Percentiles rank a stretch among this genome's conserved stretches.
phyloP scores from a whole-genome alignment of 2,329 filamentous ascomycete species.

The Westerdykella sp. region DNA sequence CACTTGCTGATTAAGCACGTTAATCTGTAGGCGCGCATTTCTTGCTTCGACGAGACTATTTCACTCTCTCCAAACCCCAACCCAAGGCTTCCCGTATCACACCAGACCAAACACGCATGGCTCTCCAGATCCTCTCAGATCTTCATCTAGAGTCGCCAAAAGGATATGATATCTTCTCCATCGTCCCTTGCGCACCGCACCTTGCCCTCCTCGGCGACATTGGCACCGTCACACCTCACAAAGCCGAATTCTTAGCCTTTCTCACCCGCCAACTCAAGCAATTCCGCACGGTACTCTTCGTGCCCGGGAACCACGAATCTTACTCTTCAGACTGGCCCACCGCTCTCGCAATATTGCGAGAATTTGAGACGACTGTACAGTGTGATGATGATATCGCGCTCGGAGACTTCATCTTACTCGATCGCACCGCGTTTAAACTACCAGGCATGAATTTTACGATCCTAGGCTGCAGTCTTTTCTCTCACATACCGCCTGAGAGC shows the following conservation, averaged over 20 bases:
- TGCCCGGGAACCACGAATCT: constrained; percentile 13
- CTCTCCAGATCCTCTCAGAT: constrained; percentile 10
- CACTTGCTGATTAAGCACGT: too few relatives aligned
- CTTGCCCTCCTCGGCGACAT: constrained; percentile 13
- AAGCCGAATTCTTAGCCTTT: constrained; percentile 8
- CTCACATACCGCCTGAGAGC: not conserved
- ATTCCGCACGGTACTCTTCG: constrained; percentile 9
- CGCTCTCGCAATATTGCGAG: not conserved
- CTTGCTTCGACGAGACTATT: too few relatives aligned
- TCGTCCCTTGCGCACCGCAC: constrained; percentile 3
- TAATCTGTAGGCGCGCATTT: too few relatives aligned
- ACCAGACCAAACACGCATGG: not conserved
- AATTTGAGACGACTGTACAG: constrained; percentile 5
- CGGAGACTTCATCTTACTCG: constrained; percentile 10
- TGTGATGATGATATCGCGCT: not conserved
- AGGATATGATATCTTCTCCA: constrained; percentile 2
- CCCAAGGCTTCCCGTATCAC: too few relatives aligned
- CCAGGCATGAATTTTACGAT: constrained; percentile 6
- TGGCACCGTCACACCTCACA: constrained; percentile 1
- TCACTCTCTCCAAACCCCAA: too few relatives aligned
- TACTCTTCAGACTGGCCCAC: constrained; percentile 2
- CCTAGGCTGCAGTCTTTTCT: constrained; percentile 13
- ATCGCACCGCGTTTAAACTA: constrained; percentile 5
- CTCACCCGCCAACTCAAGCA: constrained; percentile 6
- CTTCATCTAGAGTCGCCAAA: constrained; percentile 11